These are phyloP conservation scores for button mushroom (Agaricus bisporus) DNA, from an alignment of 768 basidiomycete genomes.

Conservation along the genomic window DNA sequence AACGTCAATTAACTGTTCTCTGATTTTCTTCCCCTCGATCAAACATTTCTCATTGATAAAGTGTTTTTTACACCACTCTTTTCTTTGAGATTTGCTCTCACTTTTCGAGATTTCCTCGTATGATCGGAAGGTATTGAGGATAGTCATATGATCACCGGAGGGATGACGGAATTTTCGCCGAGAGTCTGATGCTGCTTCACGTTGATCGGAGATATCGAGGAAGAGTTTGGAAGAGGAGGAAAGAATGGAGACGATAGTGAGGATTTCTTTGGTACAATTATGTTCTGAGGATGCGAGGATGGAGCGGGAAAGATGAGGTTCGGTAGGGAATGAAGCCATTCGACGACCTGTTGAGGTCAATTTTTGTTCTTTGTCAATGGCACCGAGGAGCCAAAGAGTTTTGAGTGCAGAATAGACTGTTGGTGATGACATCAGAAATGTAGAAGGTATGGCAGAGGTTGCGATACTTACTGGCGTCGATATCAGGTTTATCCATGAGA, in stretches of 20 bases:
- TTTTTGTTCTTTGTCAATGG: slow-evolving; percentile 56
- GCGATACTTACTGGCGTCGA: slow-evolving; percentile 55
- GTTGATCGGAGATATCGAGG: slow-evolving; percentile 66
- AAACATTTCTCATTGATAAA: slow-evolving; percentile 81
- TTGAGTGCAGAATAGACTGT: slow-evolving; percentile 59
- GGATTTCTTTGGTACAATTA: slow-evolving; percentile 70
- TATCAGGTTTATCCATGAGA: slow-evolving; percentile 84
- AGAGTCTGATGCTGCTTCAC: slow-evolving; percentile 65
- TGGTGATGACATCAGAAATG: neutral
- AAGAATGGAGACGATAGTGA: slow-evolving; percentile 81
- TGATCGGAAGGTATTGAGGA: slow-evolving; percentile 77
- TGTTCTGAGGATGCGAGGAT: slow-evolving; percentile 72
- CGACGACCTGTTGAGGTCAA: slow-evolving; percentile 72
- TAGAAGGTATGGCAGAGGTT: neutral
- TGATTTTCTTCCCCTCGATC: slow-evolving; percentile 69
- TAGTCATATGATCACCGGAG: slow-evolving; percentile 87
- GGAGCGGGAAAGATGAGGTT: slow-evolving; percentile 74
- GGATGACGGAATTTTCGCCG: slow-evolving; percentile 76
- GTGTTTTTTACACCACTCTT: slow-evolving; percentile 81
- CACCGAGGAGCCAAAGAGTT: slow-evolving; percentile 74
- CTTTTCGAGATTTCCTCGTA: slow-evolving; percentile 63
- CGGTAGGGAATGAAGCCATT: slow-evolving; percentile 93
- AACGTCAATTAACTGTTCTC: slow-evolving; percentile 67
- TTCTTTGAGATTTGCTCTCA: slow-evolving; percentile 41
- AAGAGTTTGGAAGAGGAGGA: slow-evolving; percentile 81